Base-by-base conservation (phyloP, 495 filamentous ascomycete genomes). In the Umbilicaria muhlenbergii region DNA sequence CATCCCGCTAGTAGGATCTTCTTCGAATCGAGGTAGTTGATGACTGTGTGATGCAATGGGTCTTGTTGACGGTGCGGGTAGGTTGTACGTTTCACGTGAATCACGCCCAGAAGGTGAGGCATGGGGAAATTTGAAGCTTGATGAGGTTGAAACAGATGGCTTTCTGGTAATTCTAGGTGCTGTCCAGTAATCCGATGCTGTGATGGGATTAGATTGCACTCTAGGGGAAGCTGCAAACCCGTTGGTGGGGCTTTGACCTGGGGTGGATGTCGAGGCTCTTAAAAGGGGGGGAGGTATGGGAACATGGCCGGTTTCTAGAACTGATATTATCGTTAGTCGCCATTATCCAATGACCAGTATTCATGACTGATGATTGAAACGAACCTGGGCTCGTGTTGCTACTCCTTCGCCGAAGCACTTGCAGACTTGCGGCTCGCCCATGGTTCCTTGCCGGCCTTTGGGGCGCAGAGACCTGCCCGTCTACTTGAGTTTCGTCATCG, bases 401-500 rank as follows among this genome's bases (percentile, higher is more conserved):
- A 48, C 61, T 58, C 48, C 73, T 68, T 39, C 70, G 69, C 6
- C 86, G 75, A 24, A 76, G 50, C 43, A 86, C 77, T 56, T 94
- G 87, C 43, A 94, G 64, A 65, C 87, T 94, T 3, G 84, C 78
- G 41, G 86, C 86, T 36, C 87, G 73, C 16, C 71, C 78, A 71
- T 94, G 87, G 2, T 76, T 71, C 53, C 74, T 74, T 19, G 45
- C 44, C 17, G 76, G 68, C 39, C 73, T 65, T 42, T 66, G 67
- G n/a, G 71, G 56, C 6, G 44, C 35, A 4, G 49, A 37, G 12
- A 41, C 36, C 5, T 36, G 39, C 33, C 54, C 39, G 18, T 51
- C 46, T 41, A 34, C 35, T 55, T 66, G 60, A 52, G 65, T 58
- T 59, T 69, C 62, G 42, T 57, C 52, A 35, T 53, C 47, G 36